These are phyloP conservation scores for Stenogyne calaminthoides DNA, from an alignment of 305 asterid genomes.

Conservation along the genomic window DNA sequence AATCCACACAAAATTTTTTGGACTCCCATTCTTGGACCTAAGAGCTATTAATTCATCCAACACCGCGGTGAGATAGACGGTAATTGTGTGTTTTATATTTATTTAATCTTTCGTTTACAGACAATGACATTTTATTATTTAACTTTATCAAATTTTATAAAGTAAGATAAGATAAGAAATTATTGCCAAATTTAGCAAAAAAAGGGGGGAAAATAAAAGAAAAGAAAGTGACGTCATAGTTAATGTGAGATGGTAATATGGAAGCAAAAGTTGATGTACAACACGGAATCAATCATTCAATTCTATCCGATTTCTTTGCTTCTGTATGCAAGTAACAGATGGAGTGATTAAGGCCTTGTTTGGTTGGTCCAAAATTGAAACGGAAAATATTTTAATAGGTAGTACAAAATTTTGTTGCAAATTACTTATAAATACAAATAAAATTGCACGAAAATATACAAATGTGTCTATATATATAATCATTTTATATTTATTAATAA, in stretches of 20 bases:
- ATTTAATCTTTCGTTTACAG: neutral
- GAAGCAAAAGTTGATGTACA: neutral
- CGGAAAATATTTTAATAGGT: no score
- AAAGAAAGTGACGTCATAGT: neutral
- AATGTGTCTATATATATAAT: no score
- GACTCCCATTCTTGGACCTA: no score
- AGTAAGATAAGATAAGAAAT: neutral
- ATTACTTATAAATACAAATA: no score
- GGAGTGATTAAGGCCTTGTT: slow-evolving; percentile 1
- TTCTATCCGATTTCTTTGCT: neutral
- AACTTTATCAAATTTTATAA: neutral
- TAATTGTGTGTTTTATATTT: no score
- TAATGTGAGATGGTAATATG: neutral
- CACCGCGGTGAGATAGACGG: no score
- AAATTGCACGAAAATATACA: no score
- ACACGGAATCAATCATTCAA: slow-evolving; percentile 2
- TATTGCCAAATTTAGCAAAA: neutral
- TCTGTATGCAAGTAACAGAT: neutral
- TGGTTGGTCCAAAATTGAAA: slow-evolving; percentile 7
- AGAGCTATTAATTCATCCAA: no score
- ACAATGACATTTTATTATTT: neutral
- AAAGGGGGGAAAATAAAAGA: no score
- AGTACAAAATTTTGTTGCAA: no score
- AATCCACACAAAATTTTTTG: no score
- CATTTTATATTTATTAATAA: no score